These are phyloP conservation scores for Tricholoma furcatifolium DNA, from an alignment of 768 basidiomycete genomes.

Conservation along the genomic window DNA sequence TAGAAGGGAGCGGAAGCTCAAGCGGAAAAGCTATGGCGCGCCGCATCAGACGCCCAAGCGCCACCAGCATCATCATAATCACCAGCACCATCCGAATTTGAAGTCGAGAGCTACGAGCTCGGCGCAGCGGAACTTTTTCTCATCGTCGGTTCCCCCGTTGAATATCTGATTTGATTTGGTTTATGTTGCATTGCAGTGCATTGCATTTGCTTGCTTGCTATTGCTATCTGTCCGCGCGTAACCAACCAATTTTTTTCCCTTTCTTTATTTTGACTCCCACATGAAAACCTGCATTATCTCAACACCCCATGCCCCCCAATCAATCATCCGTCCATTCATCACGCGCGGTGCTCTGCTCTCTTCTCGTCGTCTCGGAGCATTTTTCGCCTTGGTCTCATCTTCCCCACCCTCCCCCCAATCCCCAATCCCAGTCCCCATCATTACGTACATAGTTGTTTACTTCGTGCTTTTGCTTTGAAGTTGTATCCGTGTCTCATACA, in stretches of 20 bases:
- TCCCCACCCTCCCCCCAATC: neutral
- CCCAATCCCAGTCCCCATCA: neutral
- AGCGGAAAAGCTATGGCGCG: conserved; percentile 54
- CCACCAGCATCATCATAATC: conserved; percentile 40
- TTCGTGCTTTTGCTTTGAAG: conserved; percentile 8
- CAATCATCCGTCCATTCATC: neutral
- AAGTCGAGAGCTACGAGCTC: conserved; percentile 21
- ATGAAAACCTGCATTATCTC: neutral
- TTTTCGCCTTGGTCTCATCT: neutral
- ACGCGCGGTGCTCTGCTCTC: neutral
- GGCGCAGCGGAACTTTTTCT: conserved; percentile 19
- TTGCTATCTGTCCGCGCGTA: no score
- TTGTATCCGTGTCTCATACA: conserved; percentile 7
- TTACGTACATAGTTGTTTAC: neutral
- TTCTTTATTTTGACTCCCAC: neutral
- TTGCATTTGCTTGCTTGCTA: neutral
- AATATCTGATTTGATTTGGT: conserved; percentile 13
- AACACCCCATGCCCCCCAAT: conserved; percentile 7
- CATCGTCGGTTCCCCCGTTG: conserved; percentile 20
- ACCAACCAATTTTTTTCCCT: neutral
- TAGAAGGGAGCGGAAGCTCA: conserved; percentile 66
- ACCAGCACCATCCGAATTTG: conserved; percentile 29
- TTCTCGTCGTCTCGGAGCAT: neutral
- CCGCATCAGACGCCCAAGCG: conserved; percentile 41
- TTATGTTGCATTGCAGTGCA: neutral